Evolutionary conservation across 768 basidiomycete genomes (phyloP).

Genomic region (Mycena kentingensis): DNA sequence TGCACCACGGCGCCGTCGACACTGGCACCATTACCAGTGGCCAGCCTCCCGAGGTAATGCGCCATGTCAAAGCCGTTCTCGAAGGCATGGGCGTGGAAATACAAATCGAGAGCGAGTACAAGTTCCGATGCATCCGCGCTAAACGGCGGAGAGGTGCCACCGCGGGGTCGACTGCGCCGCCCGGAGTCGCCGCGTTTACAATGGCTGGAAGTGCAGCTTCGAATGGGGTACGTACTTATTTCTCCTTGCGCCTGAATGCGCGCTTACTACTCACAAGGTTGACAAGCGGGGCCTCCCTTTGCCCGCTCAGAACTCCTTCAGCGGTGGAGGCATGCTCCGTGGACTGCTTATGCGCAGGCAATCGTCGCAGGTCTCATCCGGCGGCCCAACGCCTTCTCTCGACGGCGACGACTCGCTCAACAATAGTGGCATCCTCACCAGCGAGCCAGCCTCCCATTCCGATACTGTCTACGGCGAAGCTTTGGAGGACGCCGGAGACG

Average conservation of each 20-base stretch:
- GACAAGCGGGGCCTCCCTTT: constrained; percentile 88
- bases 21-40: constrained; percentile 84
- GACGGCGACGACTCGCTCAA: constrained; percentile 48
- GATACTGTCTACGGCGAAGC: constrained; percentile 77
- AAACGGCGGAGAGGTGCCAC: constrained; percentile 55
- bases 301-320: constrained; percentile 73
- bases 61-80: constrained; percentile 77
- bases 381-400: constrained; percentile 44
- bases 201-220: constrained; percentile 83
- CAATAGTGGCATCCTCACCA: constrained; percentile 39
- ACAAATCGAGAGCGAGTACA: constrained; percentile 86
- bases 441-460: constrained; percentile 43
- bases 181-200: constrained; percentile 70
- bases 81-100: constrained; percentile 90
- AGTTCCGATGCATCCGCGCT: constrained; percentile 79
- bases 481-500: constrained; percentile 86
- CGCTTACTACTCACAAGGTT: constrained; percentile 54
- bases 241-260: constrained; percentile 2
- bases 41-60: constrained; percentile 85
- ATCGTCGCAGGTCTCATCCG: constrained; percentile 74
- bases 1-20: constrained; percentile 93
- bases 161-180: constrained; percentile 35
- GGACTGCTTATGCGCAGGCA: constrained; percentile 89
- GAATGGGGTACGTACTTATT: constrained; percentile 68
- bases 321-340: constrained; percentile 77